A percentile compares a stretch with the other conserved stretches of the same genome.
These are phyloP conservation scores for Colletotrichum horii DNA, from an alignment of 2,329 filamentous ascomycete genomes.

Conservation along the genomic window DNA sequence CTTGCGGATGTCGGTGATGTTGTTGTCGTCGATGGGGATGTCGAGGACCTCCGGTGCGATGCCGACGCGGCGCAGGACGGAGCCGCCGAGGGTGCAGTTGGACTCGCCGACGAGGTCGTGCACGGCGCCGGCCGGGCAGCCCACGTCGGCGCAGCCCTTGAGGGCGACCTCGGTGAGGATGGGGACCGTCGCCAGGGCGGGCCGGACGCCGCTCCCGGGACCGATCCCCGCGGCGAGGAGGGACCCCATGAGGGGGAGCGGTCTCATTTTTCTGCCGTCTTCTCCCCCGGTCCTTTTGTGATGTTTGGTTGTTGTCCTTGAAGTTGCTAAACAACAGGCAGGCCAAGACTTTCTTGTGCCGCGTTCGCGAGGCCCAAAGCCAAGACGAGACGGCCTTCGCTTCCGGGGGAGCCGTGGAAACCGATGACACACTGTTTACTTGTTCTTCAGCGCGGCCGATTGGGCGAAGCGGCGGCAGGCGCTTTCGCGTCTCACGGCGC, in stretches of 20 bases:
- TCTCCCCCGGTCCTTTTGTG: background rate
- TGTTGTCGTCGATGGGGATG: conserved; percentile 16
- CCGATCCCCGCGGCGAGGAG: conserved; percentile 3
- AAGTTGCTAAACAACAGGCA: background rate
- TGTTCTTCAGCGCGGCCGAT: background rate
- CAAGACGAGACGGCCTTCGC: background rate
- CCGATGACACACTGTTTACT: background rate
- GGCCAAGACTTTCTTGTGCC: background rate
- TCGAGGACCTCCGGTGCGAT: conserved; percentile 20
- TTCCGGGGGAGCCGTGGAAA: background rate
- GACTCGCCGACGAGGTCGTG: conserved; percentile 17
- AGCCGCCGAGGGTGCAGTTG: conserved; percentile 19
- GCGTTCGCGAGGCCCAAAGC: background rate
- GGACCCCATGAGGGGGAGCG: conserved; percentile 15
- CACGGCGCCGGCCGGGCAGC: conserved; percentile 10
- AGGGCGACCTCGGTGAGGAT: conserved; percentile 19
- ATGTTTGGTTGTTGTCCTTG: background rate
- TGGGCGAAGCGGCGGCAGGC: background rate
- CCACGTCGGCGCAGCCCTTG: conserved; percentile 12
- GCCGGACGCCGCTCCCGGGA: background rate
- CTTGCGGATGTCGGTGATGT: conserved; percentile 16
- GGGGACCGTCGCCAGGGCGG: conserved; percentile 18
- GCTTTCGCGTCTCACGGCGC: background rate
- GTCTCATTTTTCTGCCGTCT: background rate
- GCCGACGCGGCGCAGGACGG: conserved; percentile 18